Evolutionary conservation across 805 yeast species (phyloP), one percentile per base, ranked within the genome.

Genomic region (Lipomyces kockii): DNA sequence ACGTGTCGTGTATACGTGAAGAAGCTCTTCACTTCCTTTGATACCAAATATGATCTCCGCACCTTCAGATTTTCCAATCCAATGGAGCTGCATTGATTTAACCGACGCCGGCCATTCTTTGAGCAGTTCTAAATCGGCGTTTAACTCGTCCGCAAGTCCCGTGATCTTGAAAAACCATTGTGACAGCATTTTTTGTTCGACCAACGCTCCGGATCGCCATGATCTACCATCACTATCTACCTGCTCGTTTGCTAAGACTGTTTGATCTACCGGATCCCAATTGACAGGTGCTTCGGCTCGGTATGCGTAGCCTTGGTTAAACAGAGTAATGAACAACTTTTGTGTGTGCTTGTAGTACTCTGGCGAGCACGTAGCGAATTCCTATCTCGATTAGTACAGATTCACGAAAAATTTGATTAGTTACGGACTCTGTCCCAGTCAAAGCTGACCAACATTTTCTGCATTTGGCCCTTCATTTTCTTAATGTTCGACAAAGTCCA

Each of bases 101-200:
- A 95, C 98, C 73, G 90, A 89, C 2, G 84, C 83, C 0, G 99
- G 99, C 99, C 99, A 95, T 5, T 87, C 80, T 1, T 83, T 78
- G 58, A 95, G 83, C 1, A 77, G 62, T 0, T 82, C 81, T 66
- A 95, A 78, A 77, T 95, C 98, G 11, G 81, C 77, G 65, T 85
- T 84, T 63, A 95, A 81, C 2, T 82, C 87, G 1, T 83, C 80
- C 0, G 97, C 97, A 78, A 85, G 92, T 67, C 88, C 83, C 0
- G 99, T 92, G 65, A 95, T 94, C 11, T 91, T 91, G 71, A 95
- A 82, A 74, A 94, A 95, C 99, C 99, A 95, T 77, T 95, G 99
- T 69, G 88, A 90, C 58, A 95, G 81, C 62, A 86, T 79, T 68
- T 83, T 84, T 78, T 91, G 92, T 77, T 95, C 98, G 0, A 94